phyloP scores from a whole-genome alignment of 2,329 filamentous ascomycete genomes.

The Cladosporium cucumerinum region DNA sequence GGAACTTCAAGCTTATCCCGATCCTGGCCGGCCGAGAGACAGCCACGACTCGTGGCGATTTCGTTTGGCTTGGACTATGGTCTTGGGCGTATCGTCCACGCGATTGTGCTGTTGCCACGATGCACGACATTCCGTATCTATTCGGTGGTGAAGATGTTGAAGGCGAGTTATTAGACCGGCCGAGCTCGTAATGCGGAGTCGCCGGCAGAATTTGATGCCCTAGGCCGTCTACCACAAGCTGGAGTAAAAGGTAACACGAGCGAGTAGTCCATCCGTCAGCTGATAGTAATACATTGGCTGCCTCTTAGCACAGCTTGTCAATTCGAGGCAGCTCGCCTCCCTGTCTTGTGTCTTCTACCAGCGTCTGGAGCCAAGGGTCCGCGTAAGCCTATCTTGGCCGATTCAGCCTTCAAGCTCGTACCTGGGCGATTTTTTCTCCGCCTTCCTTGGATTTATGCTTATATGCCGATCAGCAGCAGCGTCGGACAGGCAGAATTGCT shows the following conservation, averaged over 20 bases:
- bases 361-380: slow-evolving; percentile 2
- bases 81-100: background rate
- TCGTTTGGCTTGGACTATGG: slow-evolving; percentile 3
- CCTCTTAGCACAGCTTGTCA: slow-evolving; percentile 13
- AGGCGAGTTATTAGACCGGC: background rate
- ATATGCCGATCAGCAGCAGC: slow-evolving; percentile 9
- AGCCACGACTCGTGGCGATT: slow-evolving; percentile 11
- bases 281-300: background rate
- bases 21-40: slow-evolving; percentile 12
- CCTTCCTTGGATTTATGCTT: slow-evolving; percentile 16
- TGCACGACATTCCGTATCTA: background rate
- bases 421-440: slow-evolving; percentile 15
- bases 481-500: background rate
- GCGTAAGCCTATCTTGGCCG: slow-evolving; percentile 11
- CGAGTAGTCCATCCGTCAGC: background rate
- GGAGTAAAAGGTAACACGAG: background rate
- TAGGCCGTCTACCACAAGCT: background rate
- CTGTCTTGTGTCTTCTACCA: background rate
- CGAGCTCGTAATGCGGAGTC: background rate
- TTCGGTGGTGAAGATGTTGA: background rate
- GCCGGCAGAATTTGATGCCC: background rate
- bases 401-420: slow-evolving; percentile 5
- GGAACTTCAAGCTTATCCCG: slow-evolving; percentile 15
- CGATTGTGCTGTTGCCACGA: background rate
- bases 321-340: background rate